Evolutionary conservation across 2,329 filamentous ascomycete species (phyloP), one percentile per base, ranked within the genome.

Genomic region (Paraphoma chrysanthemicola): DNA sequence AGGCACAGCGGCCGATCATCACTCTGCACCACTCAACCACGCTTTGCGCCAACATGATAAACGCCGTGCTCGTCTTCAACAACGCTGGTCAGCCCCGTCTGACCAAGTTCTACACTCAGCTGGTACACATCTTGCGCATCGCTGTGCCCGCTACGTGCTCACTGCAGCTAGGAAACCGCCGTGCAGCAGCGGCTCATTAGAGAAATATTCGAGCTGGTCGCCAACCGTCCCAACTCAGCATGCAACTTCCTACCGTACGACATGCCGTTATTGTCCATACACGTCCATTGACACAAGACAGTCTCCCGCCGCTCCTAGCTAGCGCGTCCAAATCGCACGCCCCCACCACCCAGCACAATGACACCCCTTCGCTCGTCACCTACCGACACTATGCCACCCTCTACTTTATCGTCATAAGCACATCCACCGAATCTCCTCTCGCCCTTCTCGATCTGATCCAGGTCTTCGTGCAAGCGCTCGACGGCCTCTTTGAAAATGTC

Each of bases 341-440:
- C 7, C 67, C 77, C 33, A 75, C 70, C 59, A 86, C 88, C 39
- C 89, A 87, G 54, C 86, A 90, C 79, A 93, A 92, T 74, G 95
- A 98, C 79, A 90, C 93, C 10, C 95, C 95, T 9, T 95, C 93
- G 6, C 90, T 98, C 57, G 93, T 99, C 44, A 98, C 95, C 8
- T 99, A 99, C 83, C 92, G 95, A 56, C 92, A 97, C 83, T 99
- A 98, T 75, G 95, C 95, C 9, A 99, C 95, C 0, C 90, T 99
- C 59, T 98, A 96, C 81, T 99, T 99, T 82, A 99, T 99, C 78
- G 84, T 99, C 75, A 99, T 99, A 72, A 95, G 90, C 36, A 99
- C 96, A 4, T 92, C 93, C 5, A 97, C 95, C 56, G 95, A 99
- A 79, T 97, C 92, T 1, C 95, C 95, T 0, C 89, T 99, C 3